Base-by-base conservation (phyloP, 805 yeast species). In the Saturnispora sanitii region DNA sequence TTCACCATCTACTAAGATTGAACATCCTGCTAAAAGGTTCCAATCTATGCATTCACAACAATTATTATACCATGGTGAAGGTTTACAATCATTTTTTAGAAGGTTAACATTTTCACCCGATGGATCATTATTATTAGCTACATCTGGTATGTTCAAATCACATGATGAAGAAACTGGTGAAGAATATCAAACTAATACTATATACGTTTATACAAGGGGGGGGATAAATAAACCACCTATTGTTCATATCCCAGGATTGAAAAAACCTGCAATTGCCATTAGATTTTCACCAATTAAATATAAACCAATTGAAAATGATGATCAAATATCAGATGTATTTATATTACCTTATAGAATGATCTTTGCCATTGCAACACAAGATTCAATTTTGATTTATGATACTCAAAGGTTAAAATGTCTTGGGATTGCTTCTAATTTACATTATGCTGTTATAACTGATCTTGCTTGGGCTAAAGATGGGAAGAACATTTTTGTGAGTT, bases 361-460 rank as follows among this genome's bases (percentile, higher is more conserved):
- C 1, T 88, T 82, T 62, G 97, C 96, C 0, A 82, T 92, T 16
- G 97, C 96, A 0, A 88, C 96, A 0, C 87, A 84, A 43, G 95
- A 85, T 55, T 72, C 88, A 12, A 81, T 92, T 11, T 53, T 81
- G 7, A 62, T 92, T 2, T 92, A 84, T 60, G 94, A 86, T 49
- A 90, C 97, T 0, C 82, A 79, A 46, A 67, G 69, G 25, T 52
- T 67, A 20, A 59, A 68, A 42, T 94, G 96, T 2, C 52, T 92
- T 18, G 92, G 88, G 4, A 63, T 74, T 12, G 80, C 81, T 3
- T 71, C 83, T 0, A 86, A 86, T 51, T 65, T 92, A 38, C 98
- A 92, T 56, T 88, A 88, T 53, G 79, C 94, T 2, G 76, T 92
- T 1, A 70, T 92, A 26, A 88, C 98, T 0, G 98, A 92, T 56